These are phyloP conservation scores for Chlamydomonas eustigma DNA, from an alignment of 139 green algal species.

Conservation along the genomic window DNA sequence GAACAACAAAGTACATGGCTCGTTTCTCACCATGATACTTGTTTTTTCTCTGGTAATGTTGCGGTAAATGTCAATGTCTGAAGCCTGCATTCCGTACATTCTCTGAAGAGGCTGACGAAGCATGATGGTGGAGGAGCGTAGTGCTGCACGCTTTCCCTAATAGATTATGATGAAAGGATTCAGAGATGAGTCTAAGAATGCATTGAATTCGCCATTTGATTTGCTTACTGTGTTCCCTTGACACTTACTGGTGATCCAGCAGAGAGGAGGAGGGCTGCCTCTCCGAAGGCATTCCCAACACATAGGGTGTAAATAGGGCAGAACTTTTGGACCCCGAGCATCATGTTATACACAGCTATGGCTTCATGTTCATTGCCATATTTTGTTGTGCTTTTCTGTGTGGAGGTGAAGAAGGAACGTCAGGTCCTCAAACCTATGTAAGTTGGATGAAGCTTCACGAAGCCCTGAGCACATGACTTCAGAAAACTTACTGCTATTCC, in stretches of 20 bases:
- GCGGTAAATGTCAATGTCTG: slow-evolving; percentile 96
- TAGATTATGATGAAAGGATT: neutral
- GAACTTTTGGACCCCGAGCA: slow-evolving; percentile 88
- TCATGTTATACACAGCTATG: slow-evolving; percentile 97
- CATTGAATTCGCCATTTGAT: neutral
- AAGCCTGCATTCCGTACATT: slow-evolving; percentile 85
- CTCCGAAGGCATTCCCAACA: slow-evolving; percentile 92
- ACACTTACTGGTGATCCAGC: slow-evolving; percentile 70
- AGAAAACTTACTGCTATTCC: slow-evolving; percentile 70
- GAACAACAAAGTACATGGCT: neutral
- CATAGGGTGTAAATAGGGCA: slow-evolving; percentile 83
- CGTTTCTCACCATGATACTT: slow-evolving; percentile 72
- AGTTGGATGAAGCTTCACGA: no score
- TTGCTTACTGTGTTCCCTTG: neutral
- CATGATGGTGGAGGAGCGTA: slow-evolving; percentile 96
- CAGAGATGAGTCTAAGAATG: neutral
- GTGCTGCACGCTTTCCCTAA: slow-evolving; percentile 82
- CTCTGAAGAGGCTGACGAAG: slow-evolving; percentile 92
- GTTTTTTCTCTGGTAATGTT: slow-evolving; percentile 89
- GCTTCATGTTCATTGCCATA: slow-evolving; percentile 96
- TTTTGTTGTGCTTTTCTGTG: slow-evolving; percentile 86
- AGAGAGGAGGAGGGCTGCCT: slow-evolving; percentile 93
- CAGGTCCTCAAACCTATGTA: no score
- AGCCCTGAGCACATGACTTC: no score
- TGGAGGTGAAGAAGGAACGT: neutral